Evolutionary conservation across 1,284 basidiomycete species (phyloP).

Genomic region (Cryptococcus hybrid): DNA sequence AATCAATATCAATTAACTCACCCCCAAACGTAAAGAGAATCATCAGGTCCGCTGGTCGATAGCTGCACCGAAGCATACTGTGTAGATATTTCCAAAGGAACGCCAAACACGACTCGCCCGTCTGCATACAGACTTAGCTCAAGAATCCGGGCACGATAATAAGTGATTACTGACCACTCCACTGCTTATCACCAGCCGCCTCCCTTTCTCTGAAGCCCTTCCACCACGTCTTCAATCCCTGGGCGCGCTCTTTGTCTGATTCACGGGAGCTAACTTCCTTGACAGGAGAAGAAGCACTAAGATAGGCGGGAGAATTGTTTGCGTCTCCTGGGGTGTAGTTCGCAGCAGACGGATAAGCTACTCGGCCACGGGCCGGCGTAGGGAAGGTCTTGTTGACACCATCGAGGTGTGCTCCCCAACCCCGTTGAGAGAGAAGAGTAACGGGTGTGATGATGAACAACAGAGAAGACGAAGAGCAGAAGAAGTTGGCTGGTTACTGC

Average conservation of each 20-base stretch:
- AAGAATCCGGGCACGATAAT: background rate
- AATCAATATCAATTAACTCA: slow-evolving; percentile 11
- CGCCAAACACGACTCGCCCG: slow-evolving; percentile 68
- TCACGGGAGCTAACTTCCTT: slow-evolving; percentile 18
- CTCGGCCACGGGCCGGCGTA: slow-evolving; percentile 30
- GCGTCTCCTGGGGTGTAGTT: slow-evolving; percentile 38
- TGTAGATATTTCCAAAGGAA: slow-evolving; percentile 76
- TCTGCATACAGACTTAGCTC: background rate
- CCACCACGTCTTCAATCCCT: slow-evolving; percentile 59
- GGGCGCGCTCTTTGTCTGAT: slow-evolving; percentile 33
- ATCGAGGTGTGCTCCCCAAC: slow-evolving; percentile 16
- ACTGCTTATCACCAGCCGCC: slow-evolving; percentile 29
- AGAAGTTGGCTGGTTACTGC: too few species aligned
- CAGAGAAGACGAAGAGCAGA: too few species aligned
- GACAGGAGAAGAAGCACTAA: slow-evolving; percentile 18
- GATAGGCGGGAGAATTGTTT: slow-evolving; percentile 24
- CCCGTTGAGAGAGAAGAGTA: background rate
- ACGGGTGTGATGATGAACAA: background rate
- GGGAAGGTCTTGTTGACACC: slow-evolving; percentile 45
- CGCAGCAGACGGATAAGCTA: slow-evolving; percentile 41
- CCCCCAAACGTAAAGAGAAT: slow-evolving; percentile 79
- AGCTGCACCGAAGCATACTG: slow-evolving; percentile 90
- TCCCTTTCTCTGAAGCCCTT: slow-evolving; percentile 64
- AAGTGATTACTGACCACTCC: background rate
- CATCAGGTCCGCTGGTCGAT: slow-evolving; percentile 80